These are phyloP conservation scores for Phytophthora megakarya DNA, from an alignment of 352 stramenopile genomes.

Conservation along the genomic window DNA sequence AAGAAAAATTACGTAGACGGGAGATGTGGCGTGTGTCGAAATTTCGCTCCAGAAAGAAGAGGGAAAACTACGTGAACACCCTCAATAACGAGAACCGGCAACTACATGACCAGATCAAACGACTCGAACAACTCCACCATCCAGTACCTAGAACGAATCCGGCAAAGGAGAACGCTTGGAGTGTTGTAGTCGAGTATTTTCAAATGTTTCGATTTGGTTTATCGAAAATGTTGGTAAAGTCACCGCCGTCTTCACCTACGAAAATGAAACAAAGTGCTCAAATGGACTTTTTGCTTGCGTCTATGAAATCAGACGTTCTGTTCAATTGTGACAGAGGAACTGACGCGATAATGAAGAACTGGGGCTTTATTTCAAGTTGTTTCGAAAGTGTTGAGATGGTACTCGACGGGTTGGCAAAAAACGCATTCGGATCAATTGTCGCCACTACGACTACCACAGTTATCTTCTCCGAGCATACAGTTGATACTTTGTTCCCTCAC, in stretches of 20 bases:
- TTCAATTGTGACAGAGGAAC: constrained; percentile 6
- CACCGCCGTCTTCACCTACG: not conserved
- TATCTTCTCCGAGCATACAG: constrained; percentile 8
- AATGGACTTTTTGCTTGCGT: constrained; percentile 2
- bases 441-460: constrained; percentile 7
- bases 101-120: not conserved
- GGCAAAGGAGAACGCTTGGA: constrained; percentile 1
- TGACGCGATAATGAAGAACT: constrained; percentile 12
- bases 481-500: constrained; percentile 8
- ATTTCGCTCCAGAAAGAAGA: constrained; percentile 17
- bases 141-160: not conserved
- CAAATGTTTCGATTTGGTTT: not conserved
- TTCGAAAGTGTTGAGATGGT: constrained; percentile 16
- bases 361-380: constrained; percentile 11
- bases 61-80: not conserved
- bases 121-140: not conserved
- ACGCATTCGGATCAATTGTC: not conserved
- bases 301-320: constrained; percentile 5
- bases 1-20: not conserved
- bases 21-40: not conserved
- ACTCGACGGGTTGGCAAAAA: constrained; percentile 8
- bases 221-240: constrained; percentile 2
- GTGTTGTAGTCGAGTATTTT: constrained; percentile 8
- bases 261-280: not conserved
- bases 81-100: not conserved